These are phyloP conservation scores for Lycium barbarum DNA, from an alignment of 257 asterid genomes.

Conservation along the genomic window DNA sequence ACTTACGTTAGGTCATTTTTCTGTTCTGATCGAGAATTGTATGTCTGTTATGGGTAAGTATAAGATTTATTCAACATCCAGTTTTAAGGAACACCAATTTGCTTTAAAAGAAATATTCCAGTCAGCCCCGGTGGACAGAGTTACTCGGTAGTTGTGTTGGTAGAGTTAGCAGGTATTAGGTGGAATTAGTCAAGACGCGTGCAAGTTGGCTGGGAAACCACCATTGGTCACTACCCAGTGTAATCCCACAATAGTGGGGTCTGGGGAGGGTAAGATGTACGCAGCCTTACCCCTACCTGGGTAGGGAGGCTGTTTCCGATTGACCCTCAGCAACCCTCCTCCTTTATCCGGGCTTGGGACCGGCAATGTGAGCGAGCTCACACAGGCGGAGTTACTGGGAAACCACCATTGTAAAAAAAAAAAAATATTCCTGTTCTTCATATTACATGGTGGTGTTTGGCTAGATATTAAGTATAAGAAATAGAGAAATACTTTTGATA, in stretches of 20 bases:
- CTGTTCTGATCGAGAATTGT: background rate
- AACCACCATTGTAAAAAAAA: background rate
- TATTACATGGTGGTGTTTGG: background rate
- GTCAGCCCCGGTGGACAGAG: no score
- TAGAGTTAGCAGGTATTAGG: background rate
- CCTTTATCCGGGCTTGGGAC: no score
- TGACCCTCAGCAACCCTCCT: no score
- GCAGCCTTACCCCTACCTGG: no score
- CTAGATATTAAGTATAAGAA: background rate
- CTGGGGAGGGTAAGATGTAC: no score
- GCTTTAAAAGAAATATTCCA: background rate
- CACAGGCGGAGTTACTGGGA: no score
- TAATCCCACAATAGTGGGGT: no score
- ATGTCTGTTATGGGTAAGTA: background rate
- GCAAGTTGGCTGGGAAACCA: background rate
- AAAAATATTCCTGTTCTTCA: background rate
- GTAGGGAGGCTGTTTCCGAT: no score
- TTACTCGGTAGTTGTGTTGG: no score
- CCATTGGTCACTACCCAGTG: no score
- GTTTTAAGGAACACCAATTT: background rate
- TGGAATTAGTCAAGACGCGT: background rate
- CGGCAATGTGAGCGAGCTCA: no score
- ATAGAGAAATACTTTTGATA: background rate
- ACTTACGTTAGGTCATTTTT: background rate
- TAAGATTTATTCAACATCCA: background rate